These are phyloP conservation scores for Fomes fomentarius DNA, from an alignment of 1,284 basidiomycete genomes.

Conservation along the genomic window DNA sequence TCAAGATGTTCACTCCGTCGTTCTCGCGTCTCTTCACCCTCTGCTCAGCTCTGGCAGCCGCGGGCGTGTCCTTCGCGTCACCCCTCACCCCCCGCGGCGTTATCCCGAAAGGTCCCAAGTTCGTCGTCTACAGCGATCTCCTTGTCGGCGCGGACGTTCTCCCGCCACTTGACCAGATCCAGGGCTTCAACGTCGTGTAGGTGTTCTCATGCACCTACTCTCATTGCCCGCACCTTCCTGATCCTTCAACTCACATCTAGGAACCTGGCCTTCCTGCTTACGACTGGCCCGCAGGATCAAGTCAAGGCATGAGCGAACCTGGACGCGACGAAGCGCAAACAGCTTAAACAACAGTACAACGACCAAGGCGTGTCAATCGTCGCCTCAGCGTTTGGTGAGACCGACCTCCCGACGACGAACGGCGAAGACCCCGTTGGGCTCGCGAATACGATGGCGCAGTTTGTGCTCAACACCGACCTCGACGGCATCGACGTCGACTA, in stretches of 20 bases:
- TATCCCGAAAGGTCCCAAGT: slow-evolving; percentile 1
- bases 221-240: not conserved
- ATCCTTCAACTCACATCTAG: not conserved
- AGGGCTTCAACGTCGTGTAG: slow-evolving; percentile 21
- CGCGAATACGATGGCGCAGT: slow-evolving; percentile 50
- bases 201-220: not conserved
- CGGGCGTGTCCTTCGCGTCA: not conserved
- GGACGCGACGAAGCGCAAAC: slow-evolving; percentile 28
- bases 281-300: slow-evolving; percentile 11
- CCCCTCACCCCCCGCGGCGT: not conserved
- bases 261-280: slow-evolving; percentile 18
- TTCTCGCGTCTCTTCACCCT: slow-evolving; percentile 8
- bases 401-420: slow-evolving; percentile 50
- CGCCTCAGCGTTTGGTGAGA: slow-evolving; percentile 54
- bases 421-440: slow-evolving; percentile 41
- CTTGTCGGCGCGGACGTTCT: slow-evolving; percentile 6
- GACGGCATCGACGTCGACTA: slow-evolving; percentile 64
- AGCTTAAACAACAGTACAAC: slow-evolving; percentile 45
- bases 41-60: not conserved
- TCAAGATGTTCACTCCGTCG: slow-evolving; percentile 5
- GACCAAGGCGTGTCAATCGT: slow-evolving; percentile 49
- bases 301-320: slow-evolving; percentile 8
- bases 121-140: slow-evolving; percentile 2
- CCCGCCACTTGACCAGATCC: slow-evolving; percentile 14
- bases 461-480: slow-evolving; percentile 33